Conservation (phyloP, 148 eudicot genomes). For the Camellia granthamiana region DNA sequence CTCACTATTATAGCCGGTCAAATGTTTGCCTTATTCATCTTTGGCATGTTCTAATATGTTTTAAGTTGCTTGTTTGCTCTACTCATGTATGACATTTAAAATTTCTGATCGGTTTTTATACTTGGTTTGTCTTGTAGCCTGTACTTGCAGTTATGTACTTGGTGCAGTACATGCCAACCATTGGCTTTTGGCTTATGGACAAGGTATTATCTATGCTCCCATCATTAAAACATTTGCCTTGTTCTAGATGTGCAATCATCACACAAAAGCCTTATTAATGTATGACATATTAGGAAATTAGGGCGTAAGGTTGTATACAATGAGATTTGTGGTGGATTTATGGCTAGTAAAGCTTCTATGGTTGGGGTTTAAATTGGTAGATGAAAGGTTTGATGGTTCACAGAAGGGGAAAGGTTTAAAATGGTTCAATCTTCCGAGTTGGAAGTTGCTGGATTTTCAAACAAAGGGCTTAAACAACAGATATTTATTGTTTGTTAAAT, state of each 20-base stretch:
- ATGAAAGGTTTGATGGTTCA: neutral
- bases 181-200: constrained; percentile 93
- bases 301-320: neutral
- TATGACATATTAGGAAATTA: neutral
- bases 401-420: neutral
- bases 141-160: constrained; percentile 91
- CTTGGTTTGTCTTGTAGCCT: constrained; percentile 55
- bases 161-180: constrained; percentile 84
- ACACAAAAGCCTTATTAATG: neutral
- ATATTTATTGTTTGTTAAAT: neutral
- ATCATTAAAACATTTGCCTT: neutral
- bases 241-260: neutral
- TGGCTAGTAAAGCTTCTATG: neutral
- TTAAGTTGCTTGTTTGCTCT: neutral
- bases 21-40: neutral
- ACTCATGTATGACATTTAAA: neutral
- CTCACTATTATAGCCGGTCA: no score
- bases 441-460: neutral
- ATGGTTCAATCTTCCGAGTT: neutral
- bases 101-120: constrained; percentile 1
- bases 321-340: neutral
- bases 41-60: neutral
- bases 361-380: neutral
- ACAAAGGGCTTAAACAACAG: neutral
- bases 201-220: constrained; percentile 47